These are phyloP conservation scores for Lachancea sp. DNA, from an alignment of 805 yeast genomes.

Conservation along the genomic window DNA sequence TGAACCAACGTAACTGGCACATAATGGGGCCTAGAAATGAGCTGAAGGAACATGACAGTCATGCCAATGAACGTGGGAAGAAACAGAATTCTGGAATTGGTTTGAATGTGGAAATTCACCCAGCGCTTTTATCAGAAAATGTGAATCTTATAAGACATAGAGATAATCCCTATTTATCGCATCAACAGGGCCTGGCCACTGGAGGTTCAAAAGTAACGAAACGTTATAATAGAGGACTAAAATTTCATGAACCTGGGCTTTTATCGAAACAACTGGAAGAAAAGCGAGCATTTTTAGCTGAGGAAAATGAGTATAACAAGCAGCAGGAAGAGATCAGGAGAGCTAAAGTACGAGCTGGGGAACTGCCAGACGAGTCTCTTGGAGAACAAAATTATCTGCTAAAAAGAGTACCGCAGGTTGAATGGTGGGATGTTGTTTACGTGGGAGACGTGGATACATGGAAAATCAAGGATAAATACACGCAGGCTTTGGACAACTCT, in stretches of 20 bases:
- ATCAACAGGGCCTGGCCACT: neutral
- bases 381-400: constrained; percentile 43
- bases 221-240: constrained; percentile 16
- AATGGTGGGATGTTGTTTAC: constrained; percentile 85
- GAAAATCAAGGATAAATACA: constrained; percentile 33
- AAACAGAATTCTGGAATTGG: constrained; percentile 14
- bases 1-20: too few species aligned
- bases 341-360: constrained; percentile 37
- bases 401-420: constrained; percentile 53
- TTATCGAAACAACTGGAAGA: constrained; percentile 14
- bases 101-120: constrained; percentile 27
- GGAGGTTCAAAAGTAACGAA: constrained; percentile 10
- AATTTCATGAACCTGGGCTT: constrained; percentile 56
- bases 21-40: neutral
- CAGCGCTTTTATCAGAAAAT: constrained; percentile 26
- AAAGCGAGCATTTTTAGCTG: constrained; percentile 12
- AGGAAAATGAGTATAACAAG: constrained; percentile 4
- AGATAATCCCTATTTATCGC: constrained; percentile 28
- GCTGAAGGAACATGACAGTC: neutral
- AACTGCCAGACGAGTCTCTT: constrained; percentile 41
- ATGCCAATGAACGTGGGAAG: neutral
- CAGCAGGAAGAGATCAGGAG: constrained; percentile 32
- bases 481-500: constrained; percentile 27
- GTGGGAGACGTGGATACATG: constrained; percentile 35
- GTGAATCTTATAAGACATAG: constrained; percentile 24